Evolutionary conservation across 768 basidiomycete genomes (phyloP), one percentile per base, ranked within the genome.

Genomic region (Sistotremastrum niveocremeum): DNA sequence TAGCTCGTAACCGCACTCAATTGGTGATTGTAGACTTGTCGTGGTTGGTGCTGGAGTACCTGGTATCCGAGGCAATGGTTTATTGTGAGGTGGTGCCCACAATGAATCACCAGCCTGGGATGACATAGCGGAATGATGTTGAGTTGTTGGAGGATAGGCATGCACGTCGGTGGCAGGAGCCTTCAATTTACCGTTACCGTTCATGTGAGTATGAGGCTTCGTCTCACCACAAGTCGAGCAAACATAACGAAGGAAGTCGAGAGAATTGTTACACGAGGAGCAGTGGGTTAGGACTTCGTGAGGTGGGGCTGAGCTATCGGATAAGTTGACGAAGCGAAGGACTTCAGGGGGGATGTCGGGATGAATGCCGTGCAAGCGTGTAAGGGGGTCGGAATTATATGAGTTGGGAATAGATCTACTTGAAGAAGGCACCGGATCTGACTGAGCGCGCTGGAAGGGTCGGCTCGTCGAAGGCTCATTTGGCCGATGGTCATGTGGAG

Each of bases 171-270:
- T 52, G 32, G 49, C 49, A 39, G 51, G 48, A 37, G 29, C 10
- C 4, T 9, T 10, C 30, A 44, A 54, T 57, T 54, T 5, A 45
- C 59, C 68, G 46, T 67, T 69, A 41, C 66, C 70, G 61, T 77
- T 82, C 33, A 74, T 20, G 32, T 39, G 42, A 6, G 52, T 37
- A 29, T 42, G 55, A 5, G 82, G 74, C 41, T 70, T 62, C 59
- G 80, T 86, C 62, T 86, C 84, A 6, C 88, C 89, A 54, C 91
- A 94, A 28, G 79, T 82, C 4, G 81, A 72, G 56, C 93, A 97
- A 9, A 93, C 81, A 60, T 97, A 95, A 40, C 87, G 79, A 59
- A 94, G 77, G n/a, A 76, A 72, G 44, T 88, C 82, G 12, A 97
- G 66, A 5, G 78, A 56, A 0, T 70, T 60, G 9, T 82, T 83